A percentile compares a stretch with the other conserved stretches of the same genome.
Conservation (phyloP, 371 early-diverging fungal species). For the Syncephalastrum contaminatum region DNA sequence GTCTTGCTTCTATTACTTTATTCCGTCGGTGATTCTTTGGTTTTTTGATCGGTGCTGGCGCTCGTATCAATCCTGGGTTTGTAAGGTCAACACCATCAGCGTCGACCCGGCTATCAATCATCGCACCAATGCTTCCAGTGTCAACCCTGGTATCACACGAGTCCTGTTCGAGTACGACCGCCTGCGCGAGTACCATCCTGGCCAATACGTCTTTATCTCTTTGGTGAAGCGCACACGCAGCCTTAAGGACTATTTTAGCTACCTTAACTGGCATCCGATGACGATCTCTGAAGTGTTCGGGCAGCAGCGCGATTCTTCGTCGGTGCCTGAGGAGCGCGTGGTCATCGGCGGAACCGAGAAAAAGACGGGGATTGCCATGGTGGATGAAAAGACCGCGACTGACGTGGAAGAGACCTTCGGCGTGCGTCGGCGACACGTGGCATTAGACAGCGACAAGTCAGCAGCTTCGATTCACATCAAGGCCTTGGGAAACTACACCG, state of each 20-base stretch:
- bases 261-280: conserved; percentile 46
- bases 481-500: conserved; percentile 36
- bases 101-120: conserved; percentile 20
- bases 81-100: conserved; percentile 11
- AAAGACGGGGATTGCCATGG: not conserved
- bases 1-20: conserved; percentile 40
- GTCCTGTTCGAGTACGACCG: conserved; percentile 37
- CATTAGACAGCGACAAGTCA: conserved; percentile 1
- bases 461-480: conserved; percentile 46
- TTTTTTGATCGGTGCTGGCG: conserved; percentile 38
- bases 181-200: conserved; percentile 28
- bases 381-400: not conserved
- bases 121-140: conserved; percentile 1
- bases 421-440: no score
- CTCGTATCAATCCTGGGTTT: conserved; percentile 40
- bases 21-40: conserved; percentile 41
- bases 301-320: conserved; percentile 1
- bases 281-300: conserved; percentile 43
- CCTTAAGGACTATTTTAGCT: conserved; percentile 15
- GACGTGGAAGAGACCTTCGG: no score
- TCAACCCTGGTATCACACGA: conserved; percentile 26
- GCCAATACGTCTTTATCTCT: conserved; percentile 45
- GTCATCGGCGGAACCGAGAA: not conserved
- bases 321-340: no score
- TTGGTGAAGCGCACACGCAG: conserved; percentile 17